Base-by-base conservation (phyloP, 768 basidiomycete genomes). In the Guyanaporus albipodus region DNA sequence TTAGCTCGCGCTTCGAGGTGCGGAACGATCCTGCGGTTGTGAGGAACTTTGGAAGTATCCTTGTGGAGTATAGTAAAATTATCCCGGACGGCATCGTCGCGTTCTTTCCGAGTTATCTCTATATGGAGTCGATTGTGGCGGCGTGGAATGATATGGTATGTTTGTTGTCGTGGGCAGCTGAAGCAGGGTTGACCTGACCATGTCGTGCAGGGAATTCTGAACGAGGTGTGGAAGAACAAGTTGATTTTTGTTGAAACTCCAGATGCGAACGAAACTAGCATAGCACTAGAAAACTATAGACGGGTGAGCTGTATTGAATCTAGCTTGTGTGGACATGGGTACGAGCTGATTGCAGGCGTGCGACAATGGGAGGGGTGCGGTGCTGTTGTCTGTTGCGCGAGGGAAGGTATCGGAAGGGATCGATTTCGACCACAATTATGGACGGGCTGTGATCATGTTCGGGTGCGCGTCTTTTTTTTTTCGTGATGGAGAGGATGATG, bases 111-210 rank as follows among this genome's bases (percentile, higher is more conserved):
- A 92, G 90, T 69, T 99, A 99, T 70, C 81, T 99, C 12, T 99
- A 99, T 67, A 99, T 99, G 96, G 96, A 99, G 68, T 93, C 91
- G 19, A 99, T 99, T 49, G 96, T 98, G 10, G 92, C 93, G 2
- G 96, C 96, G n/a, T 99, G 96, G 96, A 97, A 98, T 62, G 96
- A 99, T 67, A 99, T 99, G 96, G 96, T 94, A 64, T 42, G 85
- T 70, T 37, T 23, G 36, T 12, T 39, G n/a, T n/a, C n/a, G n/a
- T n/a, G 24, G 29, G 23, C 28, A 18, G 29, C 1, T 19, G 17
- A 4, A 8, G 8, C 3, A 5, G 22, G 7, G 43, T 42, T n/a
- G n/a, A n/a, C 5, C 34, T 44, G 48, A 51, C 36, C 14, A 49
- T 10, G 31, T 31, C 42, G 23, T 48, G 23, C 60, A 99, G 96